Conservation (phyloP, 148 eudicot genomes). For the Agrostemma githago region DNA sequence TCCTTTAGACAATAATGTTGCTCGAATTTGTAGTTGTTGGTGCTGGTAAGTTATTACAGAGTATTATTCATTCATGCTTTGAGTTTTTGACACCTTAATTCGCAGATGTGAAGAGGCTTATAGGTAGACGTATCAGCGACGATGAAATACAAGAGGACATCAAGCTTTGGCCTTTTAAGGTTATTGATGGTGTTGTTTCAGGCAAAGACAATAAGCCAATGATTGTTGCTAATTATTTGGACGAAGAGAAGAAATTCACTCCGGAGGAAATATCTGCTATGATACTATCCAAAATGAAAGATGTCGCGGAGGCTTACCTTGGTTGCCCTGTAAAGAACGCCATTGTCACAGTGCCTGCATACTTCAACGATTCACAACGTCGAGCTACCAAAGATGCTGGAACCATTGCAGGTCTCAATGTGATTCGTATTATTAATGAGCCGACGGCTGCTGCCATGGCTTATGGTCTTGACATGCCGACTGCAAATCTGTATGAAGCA, state of each 20-base stretch:
- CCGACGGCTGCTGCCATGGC: constrained; percentile 25
- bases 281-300: constrained; percentile 5
- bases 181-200: background rate
- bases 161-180: constrained; percentile 10
- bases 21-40: too few relatives aligned
- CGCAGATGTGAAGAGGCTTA: background rate
- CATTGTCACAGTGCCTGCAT: constrained; percentile 3
- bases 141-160: background rate
- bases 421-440: constrained; percentile 10
- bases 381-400: constrained; percentile 13
- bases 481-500: background rate
- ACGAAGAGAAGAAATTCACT: background rate
- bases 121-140: constrained; percentile 1
- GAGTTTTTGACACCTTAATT: background rate
- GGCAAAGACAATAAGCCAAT: background rate
- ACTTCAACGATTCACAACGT: constrained; percentile 7
- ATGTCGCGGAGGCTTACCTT: background rate
- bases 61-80: background rate
- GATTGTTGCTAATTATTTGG: background rate
- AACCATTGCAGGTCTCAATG: constrained; percentile 13
- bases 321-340: background rate
- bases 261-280: constrained; percentile 7
- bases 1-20: too few relatives aligned
- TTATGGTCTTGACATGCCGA: background rate
- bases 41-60: too few relatives aligned